A percentile compares a stretch with the other conserved stretches of the same genome.
Conservation (phyloP, 305 asterid species). For the Plantago lanceolata region DNA sequence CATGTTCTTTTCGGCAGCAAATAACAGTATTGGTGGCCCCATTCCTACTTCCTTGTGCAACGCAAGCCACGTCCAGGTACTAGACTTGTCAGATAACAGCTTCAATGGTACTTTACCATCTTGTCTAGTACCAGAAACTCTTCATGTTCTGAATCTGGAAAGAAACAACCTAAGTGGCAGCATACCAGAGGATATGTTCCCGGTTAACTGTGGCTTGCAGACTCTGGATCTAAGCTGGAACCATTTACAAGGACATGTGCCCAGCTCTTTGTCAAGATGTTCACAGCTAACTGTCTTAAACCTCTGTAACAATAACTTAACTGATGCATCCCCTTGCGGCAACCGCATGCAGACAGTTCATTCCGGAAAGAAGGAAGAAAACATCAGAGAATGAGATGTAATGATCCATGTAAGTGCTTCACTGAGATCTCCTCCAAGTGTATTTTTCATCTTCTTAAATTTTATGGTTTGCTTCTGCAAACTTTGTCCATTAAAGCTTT, state of each 20-base stretch:
- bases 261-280: slow-evolving; percentile 42
- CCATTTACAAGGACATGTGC: slow-evolving; percentile 33
- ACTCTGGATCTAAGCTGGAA: slow-evolving; percentile 38
- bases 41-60: slow-evolving; percentile 54
- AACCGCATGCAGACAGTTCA: background rate
- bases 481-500: too few species aligned
- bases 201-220: slow-evolving; percentile 25
- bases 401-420: too few species aligned
- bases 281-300: slow-evolving; percentile 34
- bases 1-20: slow-evolving; percentile 34
- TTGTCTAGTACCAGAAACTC: slow-evolving; percentile 30
- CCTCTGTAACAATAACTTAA: slow-evolving; percentile 37
- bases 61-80: slow-evolving; percentile 24
- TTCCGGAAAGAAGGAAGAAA: background rate
- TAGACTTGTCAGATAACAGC: slow-evolving; percentile 40
- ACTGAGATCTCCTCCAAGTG: background rate
- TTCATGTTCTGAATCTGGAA: slow-evolving; percentile 43
- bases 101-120: slow-evolving; percentile 42
- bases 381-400: background rate
- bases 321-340: slow-evolving; percentile 38
- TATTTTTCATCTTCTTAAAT: too few species aligned
- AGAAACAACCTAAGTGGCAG: slow-evolving; percentile 39
- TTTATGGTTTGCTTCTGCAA: too few species aligned
- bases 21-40: slow-evolving; percentile 31
- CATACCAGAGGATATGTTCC: slow-evolving; percentile 34